Evolutionary conservation across 1,284 basidiomycete species (phyloP), one percentile per base, ranked within the genome.

Genomic region (Leucoagaricus sp.): DNA sequence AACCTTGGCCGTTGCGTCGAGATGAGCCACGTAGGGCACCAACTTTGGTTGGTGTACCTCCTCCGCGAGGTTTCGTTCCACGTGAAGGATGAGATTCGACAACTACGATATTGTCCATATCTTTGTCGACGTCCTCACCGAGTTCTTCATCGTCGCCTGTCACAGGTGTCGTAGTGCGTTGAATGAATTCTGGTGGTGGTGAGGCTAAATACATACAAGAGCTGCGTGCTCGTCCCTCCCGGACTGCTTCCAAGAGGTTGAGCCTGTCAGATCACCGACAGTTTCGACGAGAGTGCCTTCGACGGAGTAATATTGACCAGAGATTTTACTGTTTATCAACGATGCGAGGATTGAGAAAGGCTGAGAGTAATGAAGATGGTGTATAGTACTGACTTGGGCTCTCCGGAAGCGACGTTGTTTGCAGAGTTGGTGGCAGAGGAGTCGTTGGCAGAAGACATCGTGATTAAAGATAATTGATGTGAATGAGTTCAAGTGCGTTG

Each of bases 161-260:
- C 65, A 41, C 73, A 69, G 57, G 77, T 65, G 21, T 3, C 1
- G 91, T 91, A 1, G 93, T 91, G 23, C 93, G 87, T 63, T 91
- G 86, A 59, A 95, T 85, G 63, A 94, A 87, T 58, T 96, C 93
- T 12, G 89, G 78, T 4, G 94, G 94, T 4, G 94, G 93, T 1
- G 94, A 93, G 0, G 94, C 96, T 0, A 85, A 89, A 0, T n/a
- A n/a, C n/a, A n/a, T n/a, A n/a, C n/a, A n/a, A n/a, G n/a, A 54
- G 76, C 69, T 41, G 77, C 75, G 66, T 89, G 88, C 65, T 88
- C 85, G 59, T 90, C 75, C 62, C 83, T 82, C 17, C 88, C 87
- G 31, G 83, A 75, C 62, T 82, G 71, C 63, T 77, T 64, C 84
- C 80, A 85, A 0, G 74, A 67, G 46, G 72, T 66, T 3, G 73